A percentile compares a stretch with the other conserved stretches of the same genome.
Conservation (phyloP, 306 rosid genomes). For the Fagus sylvatica region DNA sequence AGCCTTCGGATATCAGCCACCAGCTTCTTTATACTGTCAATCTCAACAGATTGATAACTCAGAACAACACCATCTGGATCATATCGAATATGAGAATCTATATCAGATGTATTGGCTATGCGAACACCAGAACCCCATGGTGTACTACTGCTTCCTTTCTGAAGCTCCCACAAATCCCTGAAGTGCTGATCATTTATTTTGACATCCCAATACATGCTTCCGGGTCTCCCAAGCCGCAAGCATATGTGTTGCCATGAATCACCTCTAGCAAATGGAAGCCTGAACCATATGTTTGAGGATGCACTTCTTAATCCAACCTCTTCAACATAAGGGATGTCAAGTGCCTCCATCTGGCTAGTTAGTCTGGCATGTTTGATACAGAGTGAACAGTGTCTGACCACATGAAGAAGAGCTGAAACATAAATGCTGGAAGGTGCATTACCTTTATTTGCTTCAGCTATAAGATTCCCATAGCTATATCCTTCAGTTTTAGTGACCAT, state of each 20-base stretch:
- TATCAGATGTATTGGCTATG: constrained; percentile 90
- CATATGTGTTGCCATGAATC: constrained; percentile 94
- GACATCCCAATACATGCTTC: constrained; percentile 98
- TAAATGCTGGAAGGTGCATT: constrained; percentile 82
- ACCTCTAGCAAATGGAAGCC: constrained; percentile 86
- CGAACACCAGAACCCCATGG: constrained; percentile 99
- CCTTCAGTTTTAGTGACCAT: constrained; percentile 57
- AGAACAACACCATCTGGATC: constrained; percentile 98
- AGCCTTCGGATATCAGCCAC: constrained; percentile 95
- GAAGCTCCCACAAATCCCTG: constrained; percentile 98
- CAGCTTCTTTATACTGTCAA: constrained; percentile 83
- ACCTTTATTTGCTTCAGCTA: constrained; percentile 89
- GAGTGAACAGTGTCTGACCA: constrained; percentile 91
- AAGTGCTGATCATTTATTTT: constrained; percentile 95
- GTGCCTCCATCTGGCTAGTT: constrained; percentile 94
- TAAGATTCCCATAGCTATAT: constrained; percentile 70
- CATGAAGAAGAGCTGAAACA: constrained; percentile 89
- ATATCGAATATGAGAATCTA: constrained; percentile 91
- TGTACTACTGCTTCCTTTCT: constrained; percentile 73
- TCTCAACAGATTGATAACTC: constrained; percentile 89
- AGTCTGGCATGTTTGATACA: constrained; percentile 93
- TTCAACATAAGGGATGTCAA: constrained; percentile 89
- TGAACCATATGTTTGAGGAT: constrained; percentile 94
- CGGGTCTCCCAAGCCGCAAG: constrained; percentile 96
- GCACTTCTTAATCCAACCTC: constrained; percentile 83